Evolutionary conservation across 2,329 filamentous ascomycete genomes (phyloP).

Genomic region (Diaporthe velutina): DNA sequence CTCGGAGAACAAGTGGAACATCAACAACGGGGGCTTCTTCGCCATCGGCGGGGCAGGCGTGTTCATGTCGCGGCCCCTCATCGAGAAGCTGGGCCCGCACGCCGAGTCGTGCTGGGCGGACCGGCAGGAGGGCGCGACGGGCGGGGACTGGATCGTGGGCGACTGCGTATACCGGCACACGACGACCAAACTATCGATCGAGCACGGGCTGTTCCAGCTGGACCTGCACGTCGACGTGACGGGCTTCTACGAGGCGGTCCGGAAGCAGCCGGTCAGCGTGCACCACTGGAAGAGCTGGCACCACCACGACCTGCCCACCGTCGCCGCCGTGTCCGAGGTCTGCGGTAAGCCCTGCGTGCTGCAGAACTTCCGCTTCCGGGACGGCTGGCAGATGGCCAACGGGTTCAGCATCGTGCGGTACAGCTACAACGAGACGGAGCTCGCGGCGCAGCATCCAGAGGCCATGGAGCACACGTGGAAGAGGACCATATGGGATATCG

Average conservation of each 20-base stretch:
- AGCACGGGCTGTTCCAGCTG: constrained; percentile 56
- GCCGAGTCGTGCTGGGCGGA: constrained; percentile 51
- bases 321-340: constrained; percentile 51
- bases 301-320: constrained; percentile 49
- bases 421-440: constrained; percentile 45
- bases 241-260: constrained; percentile 58
- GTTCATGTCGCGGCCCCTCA: constrained; percentile 56
- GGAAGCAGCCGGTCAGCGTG: constrained; percentile 55
- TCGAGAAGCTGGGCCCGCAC: constrained; percentile 51
- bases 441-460: constrained; percentile 50
- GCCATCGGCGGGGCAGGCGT: constrained; percentile 59
- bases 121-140: constrained; percentile 42
- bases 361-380: constrained; percentile 51
- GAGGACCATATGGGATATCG: constrained; percentile 35
- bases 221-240: constrained; percentile 56
- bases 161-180: constrained; percentile 57
- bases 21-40: constrained; percentile 56
- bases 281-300: constrained; percentile 58
- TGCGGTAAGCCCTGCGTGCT: constrained; percentile 56
- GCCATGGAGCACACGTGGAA: constrained; percentile 56
- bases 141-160: constrained; percentile 55
- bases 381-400: constrained; percentile 52
- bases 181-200: constrained; percentile 52
- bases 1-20: constrained; percentile 56
- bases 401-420: constrained; percentile 57